These are phyloP conservation scores for Pistacia atlantica DNA, from an alignment of 345 rosid genomes.

Conservation along the genomic window DNA sequence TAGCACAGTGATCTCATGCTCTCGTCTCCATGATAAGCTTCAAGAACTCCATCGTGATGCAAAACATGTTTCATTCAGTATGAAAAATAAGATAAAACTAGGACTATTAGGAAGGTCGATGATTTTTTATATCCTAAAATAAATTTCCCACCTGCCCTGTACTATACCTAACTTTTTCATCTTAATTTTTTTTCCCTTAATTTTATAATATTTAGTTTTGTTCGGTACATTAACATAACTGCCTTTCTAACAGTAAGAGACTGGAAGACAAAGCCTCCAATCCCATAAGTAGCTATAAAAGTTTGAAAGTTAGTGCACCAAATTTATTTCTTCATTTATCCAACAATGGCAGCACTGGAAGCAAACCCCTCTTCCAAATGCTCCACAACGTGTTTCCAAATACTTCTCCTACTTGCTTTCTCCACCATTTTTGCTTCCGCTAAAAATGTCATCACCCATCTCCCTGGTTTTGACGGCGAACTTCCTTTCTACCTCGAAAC, in stretches of 20 bases:
- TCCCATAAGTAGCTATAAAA: too few relatives aligned
- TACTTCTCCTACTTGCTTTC: constrained; percentile 6
- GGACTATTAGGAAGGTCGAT: too few relatives aligned
- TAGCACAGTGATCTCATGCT: too few relatives aligned
- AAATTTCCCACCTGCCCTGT: too few relatives aligned
- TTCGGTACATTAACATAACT: neutral
- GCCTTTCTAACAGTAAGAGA: neutral
- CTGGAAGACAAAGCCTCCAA: neutral
- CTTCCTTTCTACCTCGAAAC: constrained; percentile 44
- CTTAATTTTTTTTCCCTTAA: neutral
- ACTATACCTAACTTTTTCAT: too few relatives aligned
- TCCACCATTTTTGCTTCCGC: constrained; percentile 14
- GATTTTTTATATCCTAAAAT: too few relatives aligned
- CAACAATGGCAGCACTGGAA: neutral
- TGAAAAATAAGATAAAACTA: too few relatives aligned
- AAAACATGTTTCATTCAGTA: too few relatives aligned
- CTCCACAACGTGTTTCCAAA: neutral
- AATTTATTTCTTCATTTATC: neutral
- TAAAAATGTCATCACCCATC: constrained; percentile 23
- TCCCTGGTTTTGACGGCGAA: constrained; percentile 36
- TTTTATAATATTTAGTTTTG: neutral
- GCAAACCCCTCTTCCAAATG: neutral
- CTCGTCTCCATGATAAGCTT: too few relatives aligned
- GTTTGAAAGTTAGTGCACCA: neutral
- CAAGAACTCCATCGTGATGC: too few relatives aligned